Evolutionary conservation across 352 stramenopile genomes (phyloP).

Genomic region (Globisporangium uncinulatum): DNA sequence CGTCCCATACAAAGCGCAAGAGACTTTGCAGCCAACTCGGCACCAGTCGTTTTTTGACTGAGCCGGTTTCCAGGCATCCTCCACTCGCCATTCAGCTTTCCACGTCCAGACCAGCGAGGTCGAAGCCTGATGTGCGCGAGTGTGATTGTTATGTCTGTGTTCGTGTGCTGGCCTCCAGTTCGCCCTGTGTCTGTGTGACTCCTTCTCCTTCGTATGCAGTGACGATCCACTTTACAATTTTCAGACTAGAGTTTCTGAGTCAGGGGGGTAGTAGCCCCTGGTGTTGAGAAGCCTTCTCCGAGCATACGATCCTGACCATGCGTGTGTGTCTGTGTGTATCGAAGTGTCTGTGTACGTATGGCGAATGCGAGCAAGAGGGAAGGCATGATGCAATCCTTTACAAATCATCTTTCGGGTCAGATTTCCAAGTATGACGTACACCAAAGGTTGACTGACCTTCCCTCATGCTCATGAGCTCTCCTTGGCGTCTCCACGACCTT

Average conservation of each 20-base stretch:
- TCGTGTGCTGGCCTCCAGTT: background rate
- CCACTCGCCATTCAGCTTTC: too few relatives aligned
- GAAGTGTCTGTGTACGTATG: conserved; percentile 5
- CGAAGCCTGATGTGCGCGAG: background rate
- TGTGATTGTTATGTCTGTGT: background rate
- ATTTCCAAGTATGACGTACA: conserved; percentile 85
- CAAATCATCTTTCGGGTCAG: conserved; percentile 90
- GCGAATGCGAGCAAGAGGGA: conserved; percentile 3
- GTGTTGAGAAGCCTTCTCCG: conserved; percentile 69
- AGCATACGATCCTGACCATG: conserved; percentile 39
- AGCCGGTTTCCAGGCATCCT: too few relatives aligned
- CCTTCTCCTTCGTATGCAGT: conserved; percentile 37
- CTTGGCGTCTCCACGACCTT: background rate
- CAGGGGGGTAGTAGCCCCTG: conserved; percentile 81
- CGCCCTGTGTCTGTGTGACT: conserved; percentile 4
- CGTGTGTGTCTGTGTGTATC: conserved; percentile 1
- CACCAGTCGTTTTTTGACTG: too few relatives aligned
- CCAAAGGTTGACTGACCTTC: conserved; percentile 78
- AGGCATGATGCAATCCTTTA: conserved; percentile 78
- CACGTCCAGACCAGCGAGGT: too few relatives aligned
- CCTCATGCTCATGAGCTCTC: conserved; percentile 10
- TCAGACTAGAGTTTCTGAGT: conserved; percentile 92
- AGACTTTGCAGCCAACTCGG: too few relatives aligned
- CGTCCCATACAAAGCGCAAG: too few relatives aligned
- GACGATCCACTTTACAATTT: conserved; percentile 79